Evolutionary conservation across 2,329 filamentous ascomycete species (phyloP).

Genomic region (Monosporascus sp.): DNA sequence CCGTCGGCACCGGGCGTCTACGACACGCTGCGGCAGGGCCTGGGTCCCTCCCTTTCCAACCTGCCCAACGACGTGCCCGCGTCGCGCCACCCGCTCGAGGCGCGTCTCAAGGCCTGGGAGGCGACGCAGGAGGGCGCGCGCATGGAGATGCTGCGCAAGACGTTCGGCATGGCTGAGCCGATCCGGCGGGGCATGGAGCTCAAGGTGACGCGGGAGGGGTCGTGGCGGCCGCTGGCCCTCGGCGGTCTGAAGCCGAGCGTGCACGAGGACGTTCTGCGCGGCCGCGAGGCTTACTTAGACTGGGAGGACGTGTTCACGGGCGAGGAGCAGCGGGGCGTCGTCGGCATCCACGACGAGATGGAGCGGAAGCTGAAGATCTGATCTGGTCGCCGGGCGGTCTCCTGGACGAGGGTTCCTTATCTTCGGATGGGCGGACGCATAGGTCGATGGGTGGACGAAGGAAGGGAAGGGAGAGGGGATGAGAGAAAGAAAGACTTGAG

Average conservation of each 20-base stretch:
- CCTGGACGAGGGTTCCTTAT: background rate
- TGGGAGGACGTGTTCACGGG: constrained; percentile 95
- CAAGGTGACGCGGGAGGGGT: constrained; percentile 74
- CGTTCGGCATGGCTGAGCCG: constrained; percentile 90
- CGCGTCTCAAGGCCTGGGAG: constrained; percentile 85
- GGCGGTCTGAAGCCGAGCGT: constrained; percentile 59
- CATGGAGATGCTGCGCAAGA: constrained; percentile 80
- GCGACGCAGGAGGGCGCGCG: constrained; percentile 81
- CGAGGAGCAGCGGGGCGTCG: constrained; percentile 65
- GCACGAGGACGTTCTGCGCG: constrained; percentile 84
- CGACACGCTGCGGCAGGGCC: constrained; percentile 84
- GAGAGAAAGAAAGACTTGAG: background rate
- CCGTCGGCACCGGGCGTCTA: constrained; percentile 91
- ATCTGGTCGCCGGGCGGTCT: constrained; percentile 11
- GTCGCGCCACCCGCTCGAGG: constrained; percentile 83
- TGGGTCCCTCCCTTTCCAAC: constrained; percentile 54
- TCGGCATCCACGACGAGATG: constrained; percentile 86
- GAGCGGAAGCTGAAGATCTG: constrained; percentile 83
- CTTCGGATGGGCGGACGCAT: background rate
- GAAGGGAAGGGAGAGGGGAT: background rate
- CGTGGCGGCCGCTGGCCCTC: constrained; percentile 72
- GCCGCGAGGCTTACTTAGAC: constrained; percentile 68
- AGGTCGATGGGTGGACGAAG: background rate
- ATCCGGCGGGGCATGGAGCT: constrained; percentile 92
- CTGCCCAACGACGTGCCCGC: constrained; percentile 37